phyloP scores from a whole-genome alignment of 1,284 basidiomycete genomes.

The Cystobasidium pallidum region DNA sequence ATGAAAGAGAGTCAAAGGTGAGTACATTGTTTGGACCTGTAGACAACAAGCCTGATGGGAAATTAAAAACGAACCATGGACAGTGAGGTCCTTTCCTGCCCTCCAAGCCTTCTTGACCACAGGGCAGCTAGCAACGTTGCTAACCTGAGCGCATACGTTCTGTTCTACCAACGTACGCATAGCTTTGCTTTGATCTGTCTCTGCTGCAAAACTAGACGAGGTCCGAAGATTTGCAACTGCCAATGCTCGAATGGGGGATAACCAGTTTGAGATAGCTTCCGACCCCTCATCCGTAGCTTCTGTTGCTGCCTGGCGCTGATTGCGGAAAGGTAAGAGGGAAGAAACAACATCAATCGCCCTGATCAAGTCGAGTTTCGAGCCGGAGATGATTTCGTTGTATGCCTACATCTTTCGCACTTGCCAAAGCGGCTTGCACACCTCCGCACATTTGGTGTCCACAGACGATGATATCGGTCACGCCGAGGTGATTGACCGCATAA shows the following conservation, averaged over 20 bases:
- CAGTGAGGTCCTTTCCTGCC: slow-evolving; percentile 43
- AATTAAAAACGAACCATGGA: slow-evolving; percentile 44
- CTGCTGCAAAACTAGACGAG: slow-evolving; percentile 14
- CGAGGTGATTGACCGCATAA: slow-evolving; percentile 77
- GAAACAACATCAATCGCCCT: too few relatives aligned
- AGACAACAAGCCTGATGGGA: background rate
- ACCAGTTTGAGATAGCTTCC: slow-evolving; percentile 47
- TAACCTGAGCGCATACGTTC: slow-evolving; percentile 47
- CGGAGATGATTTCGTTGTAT: too few relatives aligned
- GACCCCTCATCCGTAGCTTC: slow-evolving; percentile 34
- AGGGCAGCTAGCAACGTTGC: slow-evolving; percentile 45
- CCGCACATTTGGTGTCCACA: slow-evolving; percentile 56
- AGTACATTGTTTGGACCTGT: too few relatives aligned
- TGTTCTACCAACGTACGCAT: slow-evolving; percentile 37
- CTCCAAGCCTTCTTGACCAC: slow-evolving; percentile 48
- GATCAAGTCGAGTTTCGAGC: too few relatives aligned
- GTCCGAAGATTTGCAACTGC: slow-evolving; percentile 42
- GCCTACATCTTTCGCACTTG: slow-evolving; percentile 36
- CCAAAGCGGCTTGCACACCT: slow-evolving; percentile 56
- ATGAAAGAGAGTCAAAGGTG: too few relatives aligned
- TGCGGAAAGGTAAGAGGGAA: background rate
- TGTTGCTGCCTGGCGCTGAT: slow-evolving; percentile 20
- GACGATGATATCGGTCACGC: slow-evolving; percentile 68
- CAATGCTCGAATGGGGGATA: slow-evolving; percentile 45
- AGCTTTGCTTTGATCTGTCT: slow-evolving; percentile 18